Percentiles rank a stretch among this genome's conserved stretches.
phyloP scores from a whole-genome alignment of 2,329 filamentous ascomycete species.

The Exophiala lecanii-corni region DNA sequence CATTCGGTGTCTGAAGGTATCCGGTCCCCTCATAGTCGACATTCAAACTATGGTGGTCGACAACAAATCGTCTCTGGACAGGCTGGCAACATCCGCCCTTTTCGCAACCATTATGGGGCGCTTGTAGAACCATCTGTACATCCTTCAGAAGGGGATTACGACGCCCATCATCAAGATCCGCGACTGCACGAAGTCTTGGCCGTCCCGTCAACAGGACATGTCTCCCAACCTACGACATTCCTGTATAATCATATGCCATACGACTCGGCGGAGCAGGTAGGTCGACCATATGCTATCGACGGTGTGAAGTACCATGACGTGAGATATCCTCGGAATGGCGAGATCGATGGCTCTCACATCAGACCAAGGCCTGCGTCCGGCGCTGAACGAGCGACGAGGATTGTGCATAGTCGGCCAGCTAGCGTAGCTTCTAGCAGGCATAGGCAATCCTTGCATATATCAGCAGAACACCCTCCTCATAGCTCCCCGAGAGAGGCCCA shows the following conservation, averaged over 20 bases:
- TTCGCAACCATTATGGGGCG: neutral
- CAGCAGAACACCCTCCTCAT: neutral
- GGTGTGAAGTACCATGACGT: neutral
- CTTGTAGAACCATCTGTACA: conserved; percentile 28
- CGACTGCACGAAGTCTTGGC: neutral
- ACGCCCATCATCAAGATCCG: conserved; percentile 31
- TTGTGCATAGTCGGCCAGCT: conserved; percentile 6
- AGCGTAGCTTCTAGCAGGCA: conserved; percentile 12
- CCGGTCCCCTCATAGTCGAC: neutral
- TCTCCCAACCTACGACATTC: neutral
- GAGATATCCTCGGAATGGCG: neutral
- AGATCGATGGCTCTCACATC: neutral
- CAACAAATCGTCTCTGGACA: neutral
- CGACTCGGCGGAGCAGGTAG: neutral
- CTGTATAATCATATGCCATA: too few relatives aligned
- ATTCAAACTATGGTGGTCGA: neutral
- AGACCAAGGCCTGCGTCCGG: neutral
- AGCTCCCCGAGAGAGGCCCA: neutral
- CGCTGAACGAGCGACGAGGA: neutral
- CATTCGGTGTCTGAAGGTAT: neutral
- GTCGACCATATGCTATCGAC: neutral
- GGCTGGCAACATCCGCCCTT: neutral
- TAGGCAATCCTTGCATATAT: neutral
- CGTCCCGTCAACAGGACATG: neutral
- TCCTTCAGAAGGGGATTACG: conserved; percentile 45